A percentile compares a stretch with the other conserved stretches of the same genome.
These are phyloP conservation scores for Chytriomyces confervae DNA, from an alignment of 192 early-diverging fungal genomes.

Conservation along the genomic window DNA sequence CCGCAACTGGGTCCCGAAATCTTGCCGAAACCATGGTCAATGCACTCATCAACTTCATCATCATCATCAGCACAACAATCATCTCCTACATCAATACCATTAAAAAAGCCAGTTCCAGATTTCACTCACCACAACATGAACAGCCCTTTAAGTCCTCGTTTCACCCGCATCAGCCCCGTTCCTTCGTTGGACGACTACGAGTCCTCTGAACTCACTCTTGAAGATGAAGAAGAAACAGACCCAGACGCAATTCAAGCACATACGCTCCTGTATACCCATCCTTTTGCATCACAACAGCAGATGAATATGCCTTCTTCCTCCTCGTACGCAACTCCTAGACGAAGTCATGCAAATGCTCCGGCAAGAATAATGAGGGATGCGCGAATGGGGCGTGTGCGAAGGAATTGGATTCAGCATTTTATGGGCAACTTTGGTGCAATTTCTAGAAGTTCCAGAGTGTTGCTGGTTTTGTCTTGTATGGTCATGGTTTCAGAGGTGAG, in stretches of 20 bases:
- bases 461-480: constrained; percentile 10
- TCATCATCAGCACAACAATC: no score
- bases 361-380: constrained; percentile 3
- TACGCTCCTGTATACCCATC: not conserved
- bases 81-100: no score
- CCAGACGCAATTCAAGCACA: not conserved
- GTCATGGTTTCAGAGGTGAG: constrained; percentile 27
- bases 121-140: constrained; percentile 37
- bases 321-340: not conserved
- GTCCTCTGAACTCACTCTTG: not conserved
- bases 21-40: no score
- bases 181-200: not conserved
- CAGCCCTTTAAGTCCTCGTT: not conserved
- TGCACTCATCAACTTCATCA: no score
- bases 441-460: constrained; percentile 17
- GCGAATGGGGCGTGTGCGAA: constrained; percentile 17
- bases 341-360: not conserved
- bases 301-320: not conserved
- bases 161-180: not conserved
- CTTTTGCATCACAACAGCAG: not conserved
- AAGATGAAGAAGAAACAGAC: not conserved
- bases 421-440: constrained; percentile 11
- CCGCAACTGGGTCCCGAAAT: no score
- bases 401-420: constrained; percentile 33
- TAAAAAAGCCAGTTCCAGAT: not conserved